Evolutionary conservation across 306 rosid species (phyloP), one percentile per base, ranked within the genome.

Genomic region (Medicago arabica): DNA sequence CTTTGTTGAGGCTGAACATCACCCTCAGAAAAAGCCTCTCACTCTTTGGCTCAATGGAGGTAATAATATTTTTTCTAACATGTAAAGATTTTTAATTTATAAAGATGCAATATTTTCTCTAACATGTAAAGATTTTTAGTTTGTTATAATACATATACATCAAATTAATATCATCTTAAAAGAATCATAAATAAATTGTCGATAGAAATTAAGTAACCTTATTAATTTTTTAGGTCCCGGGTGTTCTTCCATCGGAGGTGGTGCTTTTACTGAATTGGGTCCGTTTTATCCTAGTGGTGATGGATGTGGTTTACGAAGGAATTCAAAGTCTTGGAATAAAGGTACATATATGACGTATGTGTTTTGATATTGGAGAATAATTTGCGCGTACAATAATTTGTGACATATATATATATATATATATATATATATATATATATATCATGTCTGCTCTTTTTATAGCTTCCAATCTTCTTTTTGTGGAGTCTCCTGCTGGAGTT

Each of bases 21-120:
- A 78, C 8, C 74, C 88, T 76, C 62, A 83, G 51, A 77, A 76
- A 15, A 90, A 88, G 47, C 89, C 98, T 14, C 89, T 93, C 41
- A 18, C 90, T 50, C 92, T 93, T 61, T 93, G 98, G 98, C 97
- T 93, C 86, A 91, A 91, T 83, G 98, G 98, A 91, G 98, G 98
- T 25, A 25, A 25, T 25, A 25, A 2, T 25, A 25, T 25, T 25
- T 25, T 25, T 47, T 3, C 4, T 49, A 49, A 49, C 7, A 49
- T 15, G 0, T 15, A 43, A 4, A 43, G 15, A 43, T 15, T 15
- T 6, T 49, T 49, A 5, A 49, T 49, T 49, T 15, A 9, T 47
- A 25, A 25, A 25, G 28, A 25, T 25, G 2, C 2, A 25, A 25
- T 25, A 25, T 25, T 25, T 25, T 25, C 14, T 12, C 5, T n/a